Conservation (phyloP, 2,329 filamentous ascomycete species). For the Trichoderma sp. region DNA sequence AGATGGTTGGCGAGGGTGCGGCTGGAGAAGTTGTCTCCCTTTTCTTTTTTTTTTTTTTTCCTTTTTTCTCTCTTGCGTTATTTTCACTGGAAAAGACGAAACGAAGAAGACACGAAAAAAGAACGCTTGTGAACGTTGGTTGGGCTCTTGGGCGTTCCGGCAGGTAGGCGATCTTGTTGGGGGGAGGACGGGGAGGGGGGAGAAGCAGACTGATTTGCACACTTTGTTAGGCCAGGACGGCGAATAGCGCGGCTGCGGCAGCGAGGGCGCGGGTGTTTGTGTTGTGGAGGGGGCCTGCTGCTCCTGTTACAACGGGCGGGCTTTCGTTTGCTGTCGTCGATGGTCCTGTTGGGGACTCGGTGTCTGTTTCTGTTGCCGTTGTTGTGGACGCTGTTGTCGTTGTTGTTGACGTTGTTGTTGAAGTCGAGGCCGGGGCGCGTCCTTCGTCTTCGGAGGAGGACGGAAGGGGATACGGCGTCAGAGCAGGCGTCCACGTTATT, state of each 20-base stretch:
- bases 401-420: neutral
- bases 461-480: conserved; percentile 17
- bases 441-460: neutral
- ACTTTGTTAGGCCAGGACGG: conserved; percentile 5
- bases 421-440: neutral
- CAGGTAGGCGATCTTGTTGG: neutral
- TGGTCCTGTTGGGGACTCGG: neutral
- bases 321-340: neutral
- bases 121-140: too few relatives aligned
- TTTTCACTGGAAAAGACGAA: neutral
- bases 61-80: neutral
- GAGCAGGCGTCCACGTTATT: conserved; percentile 12
- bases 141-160: too few relatives aligned
- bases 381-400: neutral
- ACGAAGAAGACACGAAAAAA: neutral
- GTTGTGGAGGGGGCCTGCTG: neutral
- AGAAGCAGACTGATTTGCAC: too few relatives aligned
- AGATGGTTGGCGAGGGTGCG: neutral
- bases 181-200: neutral
- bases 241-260: conserved; percentile 11
- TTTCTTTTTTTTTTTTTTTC: neutral
- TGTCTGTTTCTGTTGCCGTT: neutral
- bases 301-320: conserved; percentile 23
- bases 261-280: conserved; percentile 1
- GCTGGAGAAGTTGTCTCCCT: neutral